phyloP scores from a whole-genome alignment of 192 early-diverging fungal species.

The Phlyctochytrium planicorne region DNA sequence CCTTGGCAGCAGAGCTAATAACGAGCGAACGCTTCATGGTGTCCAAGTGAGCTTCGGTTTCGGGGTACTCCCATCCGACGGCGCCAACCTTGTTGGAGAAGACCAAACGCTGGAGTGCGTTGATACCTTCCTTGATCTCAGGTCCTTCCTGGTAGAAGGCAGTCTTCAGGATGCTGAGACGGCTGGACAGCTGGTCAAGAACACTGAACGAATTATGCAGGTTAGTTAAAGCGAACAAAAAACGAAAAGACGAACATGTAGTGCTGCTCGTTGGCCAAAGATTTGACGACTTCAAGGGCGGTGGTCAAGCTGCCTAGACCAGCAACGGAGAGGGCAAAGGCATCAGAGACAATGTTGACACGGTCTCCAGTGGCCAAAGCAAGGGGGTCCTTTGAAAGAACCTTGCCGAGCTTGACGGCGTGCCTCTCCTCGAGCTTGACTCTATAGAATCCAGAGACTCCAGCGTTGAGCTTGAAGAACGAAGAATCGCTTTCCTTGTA shows the following conservation, averaged over 20 bases:
- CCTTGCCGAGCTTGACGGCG: conserved; percentile 30
- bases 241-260: conserved; percentile 54
- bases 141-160: conserved; percentile 67
- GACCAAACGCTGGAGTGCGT: conserved; percentile 65
- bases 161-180: conserved; percentile 60
- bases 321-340: conserved; percentile 72
- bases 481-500: conserved; percentile 37
- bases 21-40: conserved; percentile 75
- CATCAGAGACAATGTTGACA: conserved; percentile 81
- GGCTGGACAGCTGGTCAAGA: conserved; percentile 62
- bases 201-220: conserved; percentile 31
- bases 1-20: conserved; percentile 67
- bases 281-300: conserved; percentile 72
- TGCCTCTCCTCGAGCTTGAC: conserved; percentile 55
- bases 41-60: conserved; percentile 71
- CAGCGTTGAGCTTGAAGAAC: conserved; percentile 85
- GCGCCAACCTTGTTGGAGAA: conserved; percentile 70
- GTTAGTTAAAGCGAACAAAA: neutral
- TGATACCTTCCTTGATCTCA: conserved; percentile 61
- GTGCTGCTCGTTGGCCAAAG: conserved; percentile 73
- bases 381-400: conserved; percentile 48
- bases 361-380: conserved; percentile 63
- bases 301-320: conserved; percentile 74
- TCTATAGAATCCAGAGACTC: conserved; percentile 81
- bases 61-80: conserved; percentile 76